These are phyloP conservation scores for Holtermannia corniformis DNA, from an alignment of 768 basidiomycete species.

Conservation along the genomic window DNA sequence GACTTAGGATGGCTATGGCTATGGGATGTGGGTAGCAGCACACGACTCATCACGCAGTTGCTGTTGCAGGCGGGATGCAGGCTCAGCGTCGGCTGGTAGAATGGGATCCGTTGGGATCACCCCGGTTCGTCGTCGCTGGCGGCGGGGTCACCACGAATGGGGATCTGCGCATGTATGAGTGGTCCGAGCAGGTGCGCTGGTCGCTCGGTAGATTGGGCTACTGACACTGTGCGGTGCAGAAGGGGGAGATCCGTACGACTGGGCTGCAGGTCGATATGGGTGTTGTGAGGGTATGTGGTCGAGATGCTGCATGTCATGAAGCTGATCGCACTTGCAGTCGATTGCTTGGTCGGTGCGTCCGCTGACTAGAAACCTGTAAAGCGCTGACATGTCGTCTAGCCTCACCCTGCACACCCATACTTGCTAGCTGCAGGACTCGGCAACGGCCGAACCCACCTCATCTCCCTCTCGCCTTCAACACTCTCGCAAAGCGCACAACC, in stretches of 20 bases:
- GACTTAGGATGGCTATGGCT: too few relatives aligned
- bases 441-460: constrained; percentile 24
- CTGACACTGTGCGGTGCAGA: constrained; percentile 5
- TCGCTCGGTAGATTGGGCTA: not conserved
- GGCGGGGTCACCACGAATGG: constrained; percentile 21
- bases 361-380: constrained; percentile 5
- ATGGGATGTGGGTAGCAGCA: too few relatives aligned
- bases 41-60: not conserved
- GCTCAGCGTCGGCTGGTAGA: not conserved
- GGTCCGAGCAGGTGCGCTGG: constrained; percentile 17
- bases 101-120: constrained; percentile 4
- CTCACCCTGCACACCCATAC: constrained; percentile 18
- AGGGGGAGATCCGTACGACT: constrained; percentile 25
- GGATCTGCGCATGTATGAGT: constrained; percentile 36
- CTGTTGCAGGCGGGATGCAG: not conserved
- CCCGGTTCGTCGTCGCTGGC: constrained; percentile 30
- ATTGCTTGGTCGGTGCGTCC: not conserved
- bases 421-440: constrained; percentile 27
- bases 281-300: constrained; percentile 22
- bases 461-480: constrained; percentile 25
- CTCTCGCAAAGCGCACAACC: constrained; percentile 10
- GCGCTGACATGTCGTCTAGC: constrained; percentile 28
- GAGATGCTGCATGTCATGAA: not conserved
- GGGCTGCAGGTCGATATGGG: constrained; percentile 34
- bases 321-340: not conserved